phyloP scores from a whole-genome alignment of 305 asterid genomes.

The Salvia sclarea region DNA sequence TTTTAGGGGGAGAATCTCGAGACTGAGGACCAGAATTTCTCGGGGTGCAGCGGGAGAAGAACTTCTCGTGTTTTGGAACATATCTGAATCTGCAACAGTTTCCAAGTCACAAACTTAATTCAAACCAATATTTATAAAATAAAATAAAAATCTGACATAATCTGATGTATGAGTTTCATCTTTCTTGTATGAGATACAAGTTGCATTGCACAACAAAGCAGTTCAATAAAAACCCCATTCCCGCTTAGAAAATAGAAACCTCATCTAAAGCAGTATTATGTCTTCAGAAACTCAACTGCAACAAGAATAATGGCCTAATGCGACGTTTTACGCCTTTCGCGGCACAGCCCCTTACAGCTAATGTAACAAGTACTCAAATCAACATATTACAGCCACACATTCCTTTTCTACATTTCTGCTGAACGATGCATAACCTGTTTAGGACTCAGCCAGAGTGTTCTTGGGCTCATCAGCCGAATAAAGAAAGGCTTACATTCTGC shows the following conservation, averaged over 20 bases:
- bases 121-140: not conserved
- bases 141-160: too few relatives aligned
- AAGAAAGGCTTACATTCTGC: not conserved
- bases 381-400: not conserved
- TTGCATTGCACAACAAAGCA: constrained; percentile 12
- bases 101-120: not conserved
- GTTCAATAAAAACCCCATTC: not conserved
- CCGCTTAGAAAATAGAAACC: too few relatives aligned
- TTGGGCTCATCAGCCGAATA: not conserved
- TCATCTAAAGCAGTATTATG: too few relatives aligned
- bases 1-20: constrained; percentile 93
- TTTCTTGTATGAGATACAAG: not conserved
- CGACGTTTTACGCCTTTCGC: not conserved
- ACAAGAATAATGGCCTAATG: constrained; percentile 1
- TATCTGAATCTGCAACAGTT: constrained; percentile 51
- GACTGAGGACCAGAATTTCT: constrained; percentile 84
- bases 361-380: not conserved
- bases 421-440: not conserved
- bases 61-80: constrained; percentile 65
- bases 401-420: not conserved
- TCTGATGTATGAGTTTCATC: not conserved
- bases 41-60: constrained; percentile 70
- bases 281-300: constrained; percentile 18
- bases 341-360: constrained; percentile 1
- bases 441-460: not conserved